Conservation (phyloP, 202 grass and related monocot species). For the Cymbopogon flexuosus region DNA sequence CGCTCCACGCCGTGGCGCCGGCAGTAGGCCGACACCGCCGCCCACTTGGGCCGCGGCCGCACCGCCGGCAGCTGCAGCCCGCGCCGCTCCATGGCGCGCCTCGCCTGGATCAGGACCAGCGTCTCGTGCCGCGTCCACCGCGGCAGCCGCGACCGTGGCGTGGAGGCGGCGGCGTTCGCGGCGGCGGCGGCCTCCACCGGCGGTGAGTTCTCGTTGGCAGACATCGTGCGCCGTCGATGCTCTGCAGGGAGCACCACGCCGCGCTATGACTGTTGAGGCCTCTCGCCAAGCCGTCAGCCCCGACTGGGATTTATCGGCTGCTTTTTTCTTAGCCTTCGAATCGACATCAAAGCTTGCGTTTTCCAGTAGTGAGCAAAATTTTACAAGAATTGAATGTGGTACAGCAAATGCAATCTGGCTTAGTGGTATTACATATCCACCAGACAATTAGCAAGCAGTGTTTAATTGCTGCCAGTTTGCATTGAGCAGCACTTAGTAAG, state of each 20-base stretch:
- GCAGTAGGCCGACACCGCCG: slow-evolving; percentile 68
- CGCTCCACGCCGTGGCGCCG: slow-evolving; percentile 65
- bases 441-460: not conserved
- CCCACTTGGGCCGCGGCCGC: slow-evolving; percentile 64
- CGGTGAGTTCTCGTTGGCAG: slow-evolving; percentile 23
- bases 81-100: slow-evolving; percentile 55
- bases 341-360: slow-evolving; percentile 30
- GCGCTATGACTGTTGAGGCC: not conserved
- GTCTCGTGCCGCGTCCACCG: slow-evolving; percentile 90
- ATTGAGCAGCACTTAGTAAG: not conserved
- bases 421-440: not conserved
- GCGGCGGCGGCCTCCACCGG: not conserved
- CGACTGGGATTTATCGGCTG: slow-evolving; percentile 30
- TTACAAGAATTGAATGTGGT: slow-evolving; percentile 9
- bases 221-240: slow-evolving; percentile 8
- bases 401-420: slow-evolving; percentile 15
- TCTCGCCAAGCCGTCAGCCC: not conserved
- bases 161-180: not conserved
- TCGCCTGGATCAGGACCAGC: slow-evolving; percentile 62
- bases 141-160: slow-evolving; percentile 52
- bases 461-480: not conserved
- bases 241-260: too few relatives aligned
- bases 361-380: not conserved
- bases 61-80: slow-evolving; percentile 14
- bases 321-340: not conserved